phyloP scores from a whole-genome alignment of 169 alveolate genomes.

The Amoebophrya sp. region DNA sequence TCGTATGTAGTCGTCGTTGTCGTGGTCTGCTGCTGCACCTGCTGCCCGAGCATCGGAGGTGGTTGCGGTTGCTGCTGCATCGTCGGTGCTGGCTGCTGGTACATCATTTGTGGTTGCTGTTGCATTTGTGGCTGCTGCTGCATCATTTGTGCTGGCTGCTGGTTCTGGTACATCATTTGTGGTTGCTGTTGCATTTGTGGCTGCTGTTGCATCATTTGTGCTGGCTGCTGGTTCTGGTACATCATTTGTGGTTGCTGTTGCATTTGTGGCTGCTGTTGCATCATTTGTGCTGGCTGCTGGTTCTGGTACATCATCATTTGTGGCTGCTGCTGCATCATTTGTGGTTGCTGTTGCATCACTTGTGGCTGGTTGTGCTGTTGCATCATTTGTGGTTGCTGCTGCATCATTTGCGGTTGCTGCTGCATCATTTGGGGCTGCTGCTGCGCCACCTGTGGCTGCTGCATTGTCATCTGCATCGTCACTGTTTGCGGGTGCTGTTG shows the following conservation, averaged over 20 bases:
- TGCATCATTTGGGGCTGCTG: not conserved
- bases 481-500: not conserved
- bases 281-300: not conserved
- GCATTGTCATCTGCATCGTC: not conserved
- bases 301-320: not conserved
- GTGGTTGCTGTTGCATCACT: not conserved
- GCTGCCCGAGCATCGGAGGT: no score
- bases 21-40: not conserved
- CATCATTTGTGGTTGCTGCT: not conserved
- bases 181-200: no score
- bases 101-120: no score
- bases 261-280: not conserved
- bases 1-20: not conserved
- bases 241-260: not conserved
- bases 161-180: no score
- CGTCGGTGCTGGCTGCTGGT: no score
- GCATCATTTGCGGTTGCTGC: not conserved
- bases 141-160: no score
- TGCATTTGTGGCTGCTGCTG: no score
- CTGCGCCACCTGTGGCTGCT: not conserved
- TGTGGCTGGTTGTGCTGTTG: not conserved
- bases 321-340: not conserved
- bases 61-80: no score
- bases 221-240: not conserved
- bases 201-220: not conserved